Evolutionary conservation across 208 protist species (phyloP), one percentile per base, ranked within the genome.

Genomic region (Wallacemonas sp.): DNA sequence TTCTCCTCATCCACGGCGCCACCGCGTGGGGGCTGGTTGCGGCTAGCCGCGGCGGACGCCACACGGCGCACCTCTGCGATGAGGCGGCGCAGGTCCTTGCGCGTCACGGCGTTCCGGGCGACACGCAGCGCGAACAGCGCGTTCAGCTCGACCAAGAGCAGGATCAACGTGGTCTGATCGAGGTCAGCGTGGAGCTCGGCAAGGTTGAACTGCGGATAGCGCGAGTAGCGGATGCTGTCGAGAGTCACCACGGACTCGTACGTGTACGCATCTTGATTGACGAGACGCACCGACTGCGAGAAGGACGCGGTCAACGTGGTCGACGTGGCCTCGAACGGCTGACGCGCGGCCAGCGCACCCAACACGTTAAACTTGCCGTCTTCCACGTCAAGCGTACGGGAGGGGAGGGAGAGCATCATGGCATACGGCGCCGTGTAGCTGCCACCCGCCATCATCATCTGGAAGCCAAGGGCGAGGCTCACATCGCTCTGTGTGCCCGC

Each of bases 61-160:
- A 29, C 52, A 58, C 52, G 52, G 5, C 52, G 52, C 30, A 58
- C 52, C 29, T 58, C 52, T 5, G 30, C 52, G 19, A 58, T 58
- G 6, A 58, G 52, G 4, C 52, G 52, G 14, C 52, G 52, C 52
- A 58, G 32, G 23, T 38, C 52, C 52, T 58, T 58, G 11, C 52
- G 52, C 3, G 30, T 58, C 12, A 58, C 52, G 4, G 52, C 26
- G 32, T 58, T 58, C 6, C 52, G 52, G 8, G 52, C 52, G n/a
- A 58, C 52, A n/a, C 52, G 30, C 30, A 58, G 52, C 2, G 30
- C 52, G 4, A 58, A 1, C 8, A 58, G 52, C 26, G 30, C 32
- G 32, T 58, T 58, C 29, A 58, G 52, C 52, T 58, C 52, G 0
- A 24, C 23, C 16, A 58, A 8, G 21, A 58, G 52, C 6, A 58